phyloP scores from a whole-genome alignment of 331 rosid species.

The Quercus tomentella region DNA sequence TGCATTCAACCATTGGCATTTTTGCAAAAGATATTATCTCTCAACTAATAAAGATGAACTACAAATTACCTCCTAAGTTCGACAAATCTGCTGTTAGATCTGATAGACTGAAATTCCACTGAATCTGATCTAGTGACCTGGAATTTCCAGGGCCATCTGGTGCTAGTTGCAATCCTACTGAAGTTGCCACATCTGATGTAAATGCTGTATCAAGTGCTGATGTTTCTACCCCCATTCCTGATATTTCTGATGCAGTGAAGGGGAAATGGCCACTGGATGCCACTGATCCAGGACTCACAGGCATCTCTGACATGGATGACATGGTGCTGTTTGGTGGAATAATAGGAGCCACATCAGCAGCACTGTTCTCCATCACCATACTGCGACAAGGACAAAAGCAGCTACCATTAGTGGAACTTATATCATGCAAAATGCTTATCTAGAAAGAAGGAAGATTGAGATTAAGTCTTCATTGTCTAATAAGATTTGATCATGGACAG shows the following conservation, averaged over 20 bases:
- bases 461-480: neutral
- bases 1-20: neutral
- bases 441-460: neutral
- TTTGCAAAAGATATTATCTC: neutral
- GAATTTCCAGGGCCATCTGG: conserved; percentile 80
- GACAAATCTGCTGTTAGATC: conserved; percentile 93
- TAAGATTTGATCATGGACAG: neutral
- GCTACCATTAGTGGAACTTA: conserved; percentile 26
- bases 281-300: conserved; percentile 92
- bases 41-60: neutral
- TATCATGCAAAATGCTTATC: conserved; percentile 12
- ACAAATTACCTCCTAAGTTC: conserved; percentile 79
- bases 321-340: conserved; percentile 65
- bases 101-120: conserved; percentile 85
- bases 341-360: conserved; percentile 54
- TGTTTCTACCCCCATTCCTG: conserved; percentile 86
- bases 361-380: conserved; percentile 76
- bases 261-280: conserved; percentile 99
- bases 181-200: conserved; percentile 83
- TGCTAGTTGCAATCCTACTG: conserved; percentile 86
- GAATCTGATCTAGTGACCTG: conserved; percentile 85
- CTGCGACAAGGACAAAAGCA: conserved; percentile 48
- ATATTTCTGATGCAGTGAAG: conserved; percentile 86
- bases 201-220: conserved; percentile 84
- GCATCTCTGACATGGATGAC: conserved; percentile 82